phyloP scores from a whole-genome alignment of 2,329 filamentous ascomycete genomes.

The Colletotrichum orchidophilum region DNA sequence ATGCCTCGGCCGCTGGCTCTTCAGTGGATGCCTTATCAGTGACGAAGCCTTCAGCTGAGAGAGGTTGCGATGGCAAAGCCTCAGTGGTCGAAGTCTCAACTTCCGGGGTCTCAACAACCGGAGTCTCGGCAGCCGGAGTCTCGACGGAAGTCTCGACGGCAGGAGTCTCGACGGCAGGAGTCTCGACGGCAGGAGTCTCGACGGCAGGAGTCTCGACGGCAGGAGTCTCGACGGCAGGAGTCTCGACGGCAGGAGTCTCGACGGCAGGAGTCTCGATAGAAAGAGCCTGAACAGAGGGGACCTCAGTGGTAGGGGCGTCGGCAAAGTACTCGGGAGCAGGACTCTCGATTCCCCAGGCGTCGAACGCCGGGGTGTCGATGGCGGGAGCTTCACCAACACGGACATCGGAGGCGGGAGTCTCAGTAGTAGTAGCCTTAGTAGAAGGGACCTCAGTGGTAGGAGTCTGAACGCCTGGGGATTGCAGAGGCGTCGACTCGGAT shows the following conservation, averaged over 20 bases:
- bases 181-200: not conserved
- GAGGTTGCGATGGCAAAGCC: not conserved
- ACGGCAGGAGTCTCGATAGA: not conserved
- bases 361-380: not conserved
- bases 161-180: not conserved
- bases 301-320: not conserved
- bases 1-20: not conserved
- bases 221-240: slow-evolving; percentile 1
- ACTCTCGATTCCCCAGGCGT: not conserved
- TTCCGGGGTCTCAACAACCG: not conserved
- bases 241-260: not conserved
- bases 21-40: not conserved
- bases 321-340: not conserved
- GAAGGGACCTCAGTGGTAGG: not conserved
- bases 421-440: not conserved
- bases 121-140: slow-evolving; percentile 1
- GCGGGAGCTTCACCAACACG: not conserved
- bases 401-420: not conserved
- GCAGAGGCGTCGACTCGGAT: slow-evolving; percentile 11
- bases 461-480: not conserved
- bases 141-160: not conserved
- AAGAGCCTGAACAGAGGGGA: not conserved
- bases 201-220: not conserved
- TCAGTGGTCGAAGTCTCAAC: not conserved
- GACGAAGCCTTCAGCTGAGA: not conserved